Evolutionary conservation across 169 alveolate species (phyloP).

Genomic region (Condylostoma magnum): DNA sequence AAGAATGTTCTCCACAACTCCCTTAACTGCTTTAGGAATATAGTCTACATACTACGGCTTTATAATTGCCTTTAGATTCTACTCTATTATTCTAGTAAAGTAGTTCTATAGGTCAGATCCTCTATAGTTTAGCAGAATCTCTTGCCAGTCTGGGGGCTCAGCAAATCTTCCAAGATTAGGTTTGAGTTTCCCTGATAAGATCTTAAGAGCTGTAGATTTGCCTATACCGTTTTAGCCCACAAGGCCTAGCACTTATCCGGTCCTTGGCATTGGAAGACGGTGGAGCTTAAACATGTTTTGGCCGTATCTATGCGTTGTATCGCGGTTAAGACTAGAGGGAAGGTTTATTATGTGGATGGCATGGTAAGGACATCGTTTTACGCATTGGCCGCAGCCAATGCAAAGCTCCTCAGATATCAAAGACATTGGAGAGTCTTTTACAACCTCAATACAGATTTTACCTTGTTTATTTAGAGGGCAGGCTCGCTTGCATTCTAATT

Average conservation of each 20-base stretch:
- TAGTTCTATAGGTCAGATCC: conserved; percentile 98
- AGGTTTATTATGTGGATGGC: conserved; percentile 97
- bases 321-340: conserved; percentile 94
- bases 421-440: conserved; percentile 92
- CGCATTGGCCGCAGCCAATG: conserved; percentile 99
- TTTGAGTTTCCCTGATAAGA: conserved; percentile 94
- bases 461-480: conserved; percentile 95
- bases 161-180: conserved; percentile 98
- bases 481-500: conserved; percentile 93
- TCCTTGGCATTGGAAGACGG: conserved; percentile 97
- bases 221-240: conserved; percentile 95
- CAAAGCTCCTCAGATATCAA: conserved; percentile 96
- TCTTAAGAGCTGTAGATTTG: conserved; percentile 97
- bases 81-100: conserved; percentile 94
- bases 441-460: conserved; percentile 97
- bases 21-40: conserved; percentile 91
- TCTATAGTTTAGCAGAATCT: conserved; percentile 92
- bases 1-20: conserved; percentile 86
- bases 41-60: conserved; percentile 99
- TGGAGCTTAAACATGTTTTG: conserved; percentile 99
- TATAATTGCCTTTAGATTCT: conserved; percentile 93
- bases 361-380: conserved; percentile 98
- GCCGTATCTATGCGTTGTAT: conserved; percentile 96
- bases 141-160: conserved; percentile 97
- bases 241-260: conserved; percentile 95